Base-by-base conservation (phyloP, 345 rosid species). In the Trapa bicornis region DNA sequence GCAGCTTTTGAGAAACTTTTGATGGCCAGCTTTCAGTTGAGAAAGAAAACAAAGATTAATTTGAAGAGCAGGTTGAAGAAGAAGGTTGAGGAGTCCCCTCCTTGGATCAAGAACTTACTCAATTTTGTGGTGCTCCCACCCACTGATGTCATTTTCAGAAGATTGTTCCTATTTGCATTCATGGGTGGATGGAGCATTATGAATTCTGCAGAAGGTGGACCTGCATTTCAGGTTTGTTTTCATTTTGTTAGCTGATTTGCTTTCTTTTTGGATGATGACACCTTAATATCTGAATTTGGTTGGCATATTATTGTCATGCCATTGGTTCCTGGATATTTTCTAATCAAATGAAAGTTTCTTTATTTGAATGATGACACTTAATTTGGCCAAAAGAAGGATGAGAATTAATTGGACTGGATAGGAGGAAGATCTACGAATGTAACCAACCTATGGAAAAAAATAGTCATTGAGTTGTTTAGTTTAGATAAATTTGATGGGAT, bases 101-200 rank as follows among this genome's bases (percentile, higher is more conserved):
- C 92, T 0, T 91, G 99, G 99, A 54, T 94, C 33, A 80, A 87
- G 76, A 75, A 78, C 69, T 77, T 94, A 65, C 84, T 94, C 61
- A 84, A 79, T 74, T 87, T 89, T 75, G 91, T 91, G 63, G 93
- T 89, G 74, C 83, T 87, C 81, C 96, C 96, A 74, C 89, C 93
- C 0, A 61, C 76, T 74, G 97, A 91, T 39, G 85, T 92, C 70
- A 85, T 94, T 12, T 91, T 89, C 74, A 83, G 97, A 82, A 87
- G 99, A 79, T 81, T 94, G 22, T 86, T 91, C 71, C 97, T 91
- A 52, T 94, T 94, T 75, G 96, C 96, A 8, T 91, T 91, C 85
- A 86, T 94, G 97, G 99, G 89, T 80, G 97, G 91, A 74, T 94
- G 99, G 99, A 94, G 99, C 78, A 91, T 94, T 76, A 84, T 87